Evolutionary conservation across 2,329 filamentous ascomycete species (phyloP), one percentile per base, ranked within the genome.

Genomic region (Fusarium verrucosum): DNA sequence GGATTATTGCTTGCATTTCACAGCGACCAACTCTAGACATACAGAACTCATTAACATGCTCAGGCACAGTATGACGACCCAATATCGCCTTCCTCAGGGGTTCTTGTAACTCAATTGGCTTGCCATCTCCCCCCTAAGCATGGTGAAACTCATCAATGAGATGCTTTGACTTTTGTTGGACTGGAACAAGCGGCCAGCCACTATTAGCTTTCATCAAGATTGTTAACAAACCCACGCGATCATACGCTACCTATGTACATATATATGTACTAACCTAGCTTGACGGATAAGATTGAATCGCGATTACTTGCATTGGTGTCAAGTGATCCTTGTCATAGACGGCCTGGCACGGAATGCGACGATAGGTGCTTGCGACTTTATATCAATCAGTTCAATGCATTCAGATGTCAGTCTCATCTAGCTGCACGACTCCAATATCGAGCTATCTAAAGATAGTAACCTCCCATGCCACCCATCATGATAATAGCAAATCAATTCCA

Each of bases 381-480:
- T n/a, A 32, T 13, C 30, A 32, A 32, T 32, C 43, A 32, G 16
- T 13, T 30, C 25, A 37, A 22, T 22, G 30, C 25, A 49, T 51
- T 46, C 53, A 44, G 36, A 20, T 50, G 44, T 52, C 51, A 58
- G 58, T 41, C 57, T 54, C 46, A 20, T 50, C 26, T 36, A 38
- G 41, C 23, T 51, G 30, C 40, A 11, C 49, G 22, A 49, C 50
- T 42, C 45, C 46, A 28, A 54, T 33, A 28, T 43, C 33, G 55
- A 60, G 33, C 38, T 38, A 40, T 66, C 63, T 66, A 66, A 67
- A 66, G 63, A 67, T 42, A 43, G 44, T 44, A 20, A 44, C 63
- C 58, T 52, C 45, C 63, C 25, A 49, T 43, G n/a, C 60, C 35
- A 17, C 25, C 37, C 36, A 32, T 22, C 61, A 43, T 64, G 46